phyloP scores from a whole-genome alignment of 768 basidiomycete species.

The Boletus pseudopeckii region DNA sequence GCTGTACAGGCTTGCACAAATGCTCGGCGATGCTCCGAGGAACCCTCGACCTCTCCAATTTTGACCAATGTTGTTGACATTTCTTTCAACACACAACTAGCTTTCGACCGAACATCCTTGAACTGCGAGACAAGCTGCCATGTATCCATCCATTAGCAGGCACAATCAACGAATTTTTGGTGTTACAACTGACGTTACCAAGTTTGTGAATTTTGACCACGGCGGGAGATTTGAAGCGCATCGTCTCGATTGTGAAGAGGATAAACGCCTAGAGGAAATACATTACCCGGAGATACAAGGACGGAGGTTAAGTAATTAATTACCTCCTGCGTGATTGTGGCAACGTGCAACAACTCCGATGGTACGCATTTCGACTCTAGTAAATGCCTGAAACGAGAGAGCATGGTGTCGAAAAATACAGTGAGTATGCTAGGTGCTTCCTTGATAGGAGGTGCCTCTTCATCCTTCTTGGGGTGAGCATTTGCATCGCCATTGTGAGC shows the following conservation, averaged over 20 bases:
- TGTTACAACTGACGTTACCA: constrained; percentile 50
- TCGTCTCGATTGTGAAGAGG: constrained; percentile 63
- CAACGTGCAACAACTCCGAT: constrained; percentile 65
- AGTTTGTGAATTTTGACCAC: constrained; percentile 73
- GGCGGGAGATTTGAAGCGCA: constrained; percentile 69
- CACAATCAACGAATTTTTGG: not conserved
- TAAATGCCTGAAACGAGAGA: constrained; percentile 46
- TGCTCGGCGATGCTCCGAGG: constrained; percentile 47
- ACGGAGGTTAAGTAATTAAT: not conserved
- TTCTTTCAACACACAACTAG: constrained; percentile 48
- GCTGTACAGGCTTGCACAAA: constrained; percentile 51
- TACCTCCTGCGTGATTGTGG: constrained; percentile 74
- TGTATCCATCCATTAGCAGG: constrained; percentile 3
- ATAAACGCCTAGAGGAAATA: constrained; percentile 56
- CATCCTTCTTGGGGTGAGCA: constrained; percentile 61
- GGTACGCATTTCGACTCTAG: constrained; percentile 40
- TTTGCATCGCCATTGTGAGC: constrained; percentile 31
- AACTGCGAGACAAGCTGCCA: constrained; percentile 62
- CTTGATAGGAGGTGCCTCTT: constrained; percentile 63
- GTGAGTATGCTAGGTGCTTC: constrained; percentile 55
- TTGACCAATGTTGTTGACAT: constrained; percentile 53
- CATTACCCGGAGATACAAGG: not conserved
- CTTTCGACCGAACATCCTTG: constrained; percentile 58
- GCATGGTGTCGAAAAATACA: constrained; percentile 62
- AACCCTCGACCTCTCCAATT: constrained; percentile 49